Base-by-base conservation (phyloP, 768 basidiomycete genomes). In the Leccinum longicurvipes region DNA sequence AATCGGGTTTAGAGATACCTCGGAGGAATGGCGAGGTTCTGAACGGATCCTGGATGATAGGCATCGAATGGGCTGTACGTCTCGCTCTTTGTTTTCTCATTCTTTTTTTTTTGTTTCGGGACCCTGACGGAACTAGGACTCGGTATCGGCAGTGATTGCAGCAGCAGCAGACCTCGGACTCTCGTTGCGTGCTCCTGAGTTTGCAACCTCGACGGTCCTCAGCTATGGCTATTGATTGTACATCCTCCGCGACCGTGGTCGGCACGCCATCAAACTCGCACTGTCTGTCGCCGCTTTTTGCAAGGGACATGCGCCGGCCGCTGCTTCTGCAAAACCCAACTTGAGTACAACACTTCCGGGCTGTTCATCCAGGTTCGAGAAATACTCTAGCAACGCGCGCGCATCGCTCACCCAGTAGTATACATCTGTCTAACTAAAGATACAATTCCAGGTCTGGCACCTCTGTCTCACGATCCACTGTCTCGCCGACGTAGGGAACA, bases 401-500 rank as follows among this genome's bases (percentile, higher is more conserved):
- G 83, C 72, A 28, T 24, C 5, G 2, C 47, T 28, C 8, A 14
- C 39, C 11, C 19, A 2, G 25, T 39, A n/a, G n/a, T n/a, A n/a
- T n/a, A 6, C 7, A 25, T 23, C 11, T 14, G 10, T 1, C 42
- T 31, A 2, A 41, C 23, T 2, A 53, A 15, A 3, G 24, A 32
- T 1, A n/a, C 10, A 47, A 9, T 23, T n/a, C 27, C 66, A 97
- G 94, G 94, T 97, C 12, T 98, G 97, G 94, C 90, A 93, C 66
- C 75, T 99, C 12, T 82, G 89, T 9, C 72, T 99, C 27, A 93
- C 94, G 0, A 70, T 99, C 2, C 95, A 98, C 66, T 94, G 90
- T 66, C 78, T 98, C 8, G 77, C 93, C 6, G 94, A 98, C 69
- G 84, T 87, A 21, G 96, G 97, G 3, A 98, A 98, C 66, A 79